Evolutionary conservation across 176 grass and related monocot genomes (phyloP), one percentile per base, ranked within the genome.

Genomic region (Zoysia pacifica): DNA sequence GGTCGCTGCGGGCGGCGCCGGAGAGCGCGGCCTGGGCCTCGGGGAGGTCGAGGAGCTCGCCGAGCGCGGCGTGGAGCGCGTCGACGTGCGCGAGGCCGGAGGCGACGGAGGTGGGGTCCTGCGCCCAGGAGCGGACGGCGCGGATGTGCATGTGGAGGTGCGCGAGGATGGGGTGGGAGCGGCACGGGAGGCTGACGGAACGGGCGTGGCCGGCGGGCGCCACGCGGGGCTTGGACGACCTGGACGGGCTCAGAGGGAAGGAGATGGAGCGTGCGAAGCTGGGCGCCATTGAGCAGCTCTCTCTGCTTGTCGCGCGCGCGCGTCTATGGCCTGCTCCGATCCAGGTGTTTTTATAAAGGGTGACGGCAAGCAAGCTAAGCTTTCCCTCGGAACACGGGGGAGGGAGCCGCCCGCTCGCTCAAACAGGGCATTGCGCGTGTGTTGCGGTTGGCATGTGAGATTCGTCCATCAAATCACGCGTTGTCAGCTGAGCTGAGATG

Each of bases 221-320:
- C 2, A 36, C 2, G 12, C 37, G 19, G 3, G 55, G 9, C 78
- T 89, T 93, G 0, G 43, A 76, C 0, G 66, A 84, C 46, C 85
- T 73, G 1, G 73, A 73, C 0, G 91, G 91, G 72, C 86, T 94
- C 3, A 94, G 86, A 2, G 94, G 89, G 62, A 94, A 71, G 18
- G 94, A 94, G 56, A 94, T 87, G 47, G 91, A 92, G 5, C 94
- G 94, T 4, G 35, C 81, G 54, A 97, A 97, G 69, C 65, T 79
- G 1, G 82, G 59, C 47, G 89, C 87, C 94, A 97, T 85, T 5
- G 19, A 0, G 16, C 5, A 28, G 28, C 28, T 13, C 7, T 3
- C 11, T 50, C 12, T 1, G 10, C 1, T 50, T 50, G 10, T 11
- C 13, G 9, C 11, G 4, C 42, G 11, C 37, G 40, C 37, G 40